Evolutionary conservation across 2,329 filamentous ascomycete genomes (phyloP).

Genomic region (Cladosporium sp.): DNA sequence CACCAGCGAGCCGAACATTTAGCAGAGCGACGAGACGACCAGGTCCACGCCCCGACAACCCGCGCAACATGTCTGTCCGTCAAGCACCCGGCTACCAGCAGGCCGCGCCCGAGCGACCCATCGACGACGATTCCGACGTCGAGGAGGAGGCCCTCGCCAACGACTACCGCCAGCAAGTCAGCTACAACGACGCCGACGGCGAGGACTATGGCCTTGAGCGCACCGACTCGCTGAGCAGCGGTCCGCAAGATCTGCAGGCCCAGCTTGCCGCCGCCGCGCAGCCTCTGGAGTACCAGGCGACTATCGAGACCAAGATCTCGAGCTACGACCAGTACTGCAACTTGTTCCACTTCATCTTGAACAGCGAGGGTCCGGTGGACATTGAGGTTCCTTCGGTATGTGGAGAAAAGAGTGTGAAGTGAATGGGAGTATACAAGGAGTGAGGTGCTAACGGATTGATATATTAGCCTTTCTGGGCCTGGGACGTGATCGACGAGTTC

Average conservation of each 20-base stretch:
- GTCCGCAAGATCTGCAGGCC: slow-evolving; percentile 87
- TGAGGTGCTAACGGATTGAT: slow-evolving; percentile 1
- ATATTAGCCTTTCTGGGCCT: slow-evolving; percentile 97
- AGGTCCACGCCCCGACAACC: slow-evolving; percentile 3
- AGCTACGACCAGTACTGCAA: slow-evolving; percentile 99
- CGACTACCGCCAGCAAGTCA: slow-evolving; percentile 94
- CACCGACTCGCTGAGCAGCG: slow-evolving; percentile 57
- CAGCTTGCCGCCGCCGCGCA: slow-evolving; percentile 88
- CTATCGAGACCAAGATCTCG: slow-evolving; percentile 93
- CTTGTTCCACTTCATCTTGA: slow-evolving; percentile 98
- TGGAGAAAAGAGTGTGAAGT: slow-evolving; percentile 55
- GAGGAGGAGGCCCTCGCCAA: slow-evolving; percentile 95
- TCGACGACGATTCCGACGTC: slow-evolving; percentile 70
- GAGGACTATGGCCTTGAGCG: slow-evolving; percentile 63
- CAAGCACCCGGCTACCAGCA: slow-evolving; percentile 9
- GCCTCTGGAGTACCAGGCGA: slow-evolving; percentile 92
- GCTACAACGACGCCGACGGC: slow-evolving; percentile 72
- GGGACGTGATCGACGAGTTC: slow-evolving; percentile 99
- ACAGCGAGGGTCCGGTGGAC: slow-evolving; percentile 98
- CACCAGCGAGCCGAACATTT: not conserved
- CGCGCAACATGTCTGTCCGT: slow-evolving; percentile 5
- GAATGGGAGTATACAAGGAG: slow-evolving; percentile 8
- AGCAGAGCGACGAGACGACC: not conserved
- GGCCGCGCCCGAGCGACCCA: not conserved
- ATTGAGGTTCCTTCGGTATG: slow-evolving; percentile 76